Percentiles rank a stretch among this genome's conserved stretches.
Conservation (phyloP, 441 rosid genomes). For the Macaranga tanarius region DNA sequence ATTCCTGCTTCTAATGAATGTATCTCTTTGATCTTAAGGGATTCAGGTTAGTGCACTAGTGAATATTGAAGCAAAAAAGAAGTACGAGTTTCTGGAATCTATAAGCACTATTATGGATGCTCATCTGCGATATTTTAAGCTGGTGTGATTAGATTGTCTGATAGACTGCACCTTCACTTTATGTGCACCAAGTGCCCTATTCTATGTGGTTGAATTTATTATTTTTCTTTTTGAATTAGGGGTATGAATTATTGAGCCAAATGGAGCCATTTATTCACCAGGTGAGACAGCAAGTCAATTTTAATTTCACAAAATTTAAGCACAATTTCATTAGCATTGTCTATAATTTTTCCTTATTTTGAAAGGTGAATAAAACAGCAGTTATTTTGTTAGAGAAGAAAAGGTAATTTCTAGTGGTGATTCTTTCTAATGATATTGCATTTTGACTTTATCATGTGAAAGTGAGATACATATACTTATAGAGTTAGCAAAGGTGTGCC, state of each 20-base stretch:
- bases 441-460: not conserved
- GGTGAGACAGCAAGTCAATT: constrained; percentile 38
- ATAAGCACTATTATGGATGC: constrained; percentile 90
- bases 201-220: constrained; percentile 13
- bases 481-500: not conserved
- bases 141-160: constrained; percentile 40
- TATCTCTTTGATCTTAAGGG: constrained; percentile 52
- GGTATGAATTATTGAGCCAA: constrained; percentile 70
- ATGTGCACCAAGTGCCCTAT: not conserved
- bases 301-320: not conserved
- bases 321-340: not conserved
- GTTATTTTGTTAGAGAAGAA: not conserved
- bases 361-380: not conserved
- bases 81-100: constrained; percentile 90
- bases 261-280: constrained; percentile 85
- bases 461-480: not conserved
- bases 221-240: constrained; percentile 45
- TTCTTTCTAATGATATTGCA: not conserved
- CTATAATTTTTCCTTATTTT: not conserved
- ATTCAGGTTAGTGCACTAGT: constrained; percentile 78
- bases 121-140: constrained; percentile 87
- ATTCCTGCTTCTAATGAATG: constrained; percentile 27
- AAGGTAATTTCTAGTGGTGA: not conserved
- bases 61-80: constrained; percentile 83
- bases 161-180: constrained; percentile 3